Percentiles rank a stretch among this genome's conserved stretches.
These are phyloP conservation scores for Citrus cavaleriei DNA, from an alignment of 345 rosid species.

Conservation along the genomic window DNA sequence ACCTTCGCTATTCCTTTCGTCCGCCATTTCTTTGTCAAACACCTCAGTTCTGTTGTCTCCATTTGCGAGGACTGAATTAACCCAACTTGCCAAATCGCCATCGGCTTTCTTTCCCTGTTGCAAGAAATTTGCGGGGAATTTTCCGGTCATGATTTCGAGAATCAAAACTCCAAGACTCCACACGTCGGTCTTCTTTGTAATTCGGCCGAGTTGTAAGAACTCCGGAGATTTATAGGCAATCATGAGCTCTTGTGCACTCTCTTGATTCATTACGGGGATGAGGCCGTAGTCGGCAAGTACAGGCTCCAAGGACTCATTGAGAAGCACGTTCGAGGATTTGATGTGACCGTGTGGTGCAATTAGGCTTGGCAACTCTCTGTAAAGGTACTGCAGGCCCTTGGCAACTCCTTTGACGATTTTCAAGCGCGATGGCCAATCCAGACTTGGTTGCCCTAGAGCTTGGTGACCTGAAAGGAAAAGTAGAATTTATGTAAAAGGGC, in stretches of 20 bases:
- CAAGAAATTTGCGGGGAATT: conserved; percentile 49
- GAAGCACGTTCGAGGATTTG: conserved; percentile 82
- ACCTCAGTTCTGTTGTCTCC: conserved; percentile 29
- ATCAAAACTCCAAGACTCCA: conserved; percentile 81
- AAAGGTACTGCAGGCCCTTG: conserved; percentile 61
- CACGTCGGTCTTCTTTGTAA: conserved; percentile 85
- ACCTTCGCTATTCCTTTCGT: conserved; percentile 22
- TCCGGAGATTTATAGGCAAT: conserved; percentile 91
- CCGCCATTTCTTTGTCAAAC: conserved; percentile 59
- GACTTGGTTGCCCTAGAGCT: conserved; percentile 42
- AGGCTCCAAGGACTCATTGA: conserved; percentile 49
- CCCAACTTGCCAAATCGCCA: conserved; percentile 56
- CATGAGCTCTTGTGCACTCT: conserved; percentile 72
- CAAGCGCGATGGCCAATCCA: conserved; percentile 71
- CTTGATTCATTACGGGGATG: conserved; percentile 73
- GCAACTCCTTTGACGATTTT: conserved; percentile 73
- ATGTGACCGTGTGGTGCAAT: conserved; percentile 87
- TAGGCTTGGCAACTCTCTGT: conserved; percentile 62
- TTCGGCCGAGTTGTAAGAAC: conserved; percentile 47
- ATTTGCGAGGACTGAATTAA: conserved; percentile 21
- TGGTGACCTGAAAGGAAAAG: conserved; percentile 39
- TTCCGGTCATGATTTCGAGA: conserved; percentile 72
- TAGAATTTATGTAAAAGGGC: no score
- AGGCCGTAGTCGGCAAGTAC: conserved; percentile 69
- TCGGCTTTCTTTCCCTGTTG: conserved; percentile 36